Percentiles rank a stretch among this genome's conserved stretches.
Conservation (phyloP, 495 filamentous ascomycete genomes). For the Podospora pseudocomata region DNA sequence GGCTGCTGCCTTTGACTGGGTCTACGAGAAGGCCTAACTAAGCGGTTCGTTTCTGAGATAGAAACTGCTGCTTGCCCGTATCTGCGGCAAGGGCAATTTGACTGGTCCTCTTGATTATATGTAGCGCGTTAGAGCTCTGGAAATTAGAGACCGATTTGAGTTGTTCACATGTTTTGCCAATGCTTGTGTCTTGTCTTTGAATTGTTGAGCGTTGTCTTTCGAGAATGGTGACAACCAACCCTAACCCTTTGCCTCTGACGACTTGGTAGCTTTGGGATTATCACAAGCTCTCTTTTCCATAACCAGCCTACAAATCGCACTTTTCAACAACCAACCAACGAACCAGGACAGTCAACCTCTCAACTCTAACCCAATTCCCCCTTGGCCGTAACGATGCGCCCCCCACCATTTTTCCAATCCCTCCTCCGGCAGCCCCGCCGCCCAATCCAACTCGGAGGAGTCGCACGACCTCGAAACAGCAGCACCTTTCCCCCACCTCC, state of each 20-base stretch:
- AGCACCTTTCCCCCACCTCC: neutral
- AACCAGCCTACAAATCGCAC: neutral
- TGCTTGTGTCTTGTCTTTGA: neutral
- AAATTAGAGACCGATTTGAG: neutral
- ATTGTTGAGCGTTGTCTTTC: neutral
- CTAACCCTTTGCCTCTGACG: neutral
- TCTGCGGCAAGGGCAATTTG: neutral
- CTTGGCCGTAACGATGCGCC: neutral
- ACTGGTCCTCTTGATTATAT: neutral
- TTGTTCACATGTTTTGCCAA: neutral
- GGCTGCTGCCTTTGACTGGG: constrained; percentile 75
- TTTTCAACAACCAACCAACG: neutral
- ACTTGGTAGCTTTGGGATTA: neutral
- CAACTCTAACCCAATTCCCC: neutral
- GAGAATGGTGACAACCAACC: neutral
- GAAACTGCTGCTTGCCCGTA: neutral
- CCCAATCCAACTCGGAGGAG: neutral
- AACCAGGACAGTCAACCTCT: neutral
- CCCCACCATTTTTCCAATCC: neutral
- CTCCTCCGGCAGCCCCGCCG: neutral
- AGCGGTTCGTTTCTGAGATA: neutral
- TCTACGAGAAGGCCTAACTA: constrained; percentile 74
- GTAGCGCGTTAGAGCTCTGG: neutral
- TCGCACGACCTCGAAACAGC: neutral
- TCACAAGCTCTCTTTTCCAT: neutral